These are phyloP conservation scores for Alternaria hordeiaustralica DNA, from an alignment of 2,329 filamentous ascomycete genomes.

Conservation along the genomic window DNA sequence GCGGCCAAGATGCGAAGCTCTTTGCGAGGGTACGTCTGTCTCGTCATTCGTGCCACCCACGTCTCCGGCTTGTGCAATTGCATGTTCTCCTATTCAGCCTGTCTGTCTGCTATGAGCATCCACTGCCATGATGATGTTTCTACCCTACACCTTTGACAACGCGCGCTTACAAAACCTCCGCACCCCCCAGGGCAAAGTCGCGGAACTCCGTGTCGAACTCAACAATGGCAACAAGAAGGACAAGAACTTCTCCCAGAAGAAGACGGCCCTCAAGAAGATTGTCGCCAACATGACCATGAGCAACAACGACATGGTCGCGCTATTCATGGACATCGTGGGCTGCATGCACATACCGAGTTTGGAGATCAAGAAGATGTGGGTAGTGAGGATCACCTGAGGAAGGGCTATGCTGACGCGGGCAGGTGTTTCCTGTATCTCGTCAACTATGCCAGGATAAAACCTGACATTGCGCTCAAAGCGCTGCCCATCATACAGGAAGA, in stretches of 20 bases:
- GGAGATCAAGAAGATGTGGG: conserved; percentile 99
- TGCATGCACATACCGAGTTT: conserved; percentile 95
- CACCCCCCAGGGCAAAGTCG: conserved; percentile 89
- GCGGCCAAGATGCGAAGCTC: conserved; percentile 96
- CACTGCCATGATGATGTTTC: conserved; percentile 46
- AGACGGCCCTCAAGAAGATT: conserved; percentile 98
- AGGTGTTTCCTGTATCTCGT: conserved; percentile 98
- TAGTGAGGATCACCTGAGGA: conserved; percentile 6
- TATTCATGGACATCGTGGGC: conserved; percentile 92
- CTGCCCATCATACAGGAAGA: conserved; percentile 89
- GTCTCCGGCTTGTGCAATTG: conserved; percentile 8
- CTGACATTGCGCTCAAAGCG: conserved; percentile 91
- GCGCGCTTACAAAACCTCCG: conserved; percentile 59
- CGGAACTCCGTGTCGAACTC: conserved; percentile 92
- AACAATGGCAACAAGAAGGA: conserved; percentile 96
- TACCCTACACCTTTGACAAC: conserved; percentile 45
- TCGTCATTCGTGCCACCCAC: conserved; percentile 23
- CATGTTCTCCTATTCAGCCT: conserved; percentile 9
- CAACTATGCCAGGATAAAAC: conserved; percentile 94
- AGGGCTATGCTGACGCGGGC: conserved; percentile 38
- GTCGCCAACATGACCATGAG: conserved; percentile 99
- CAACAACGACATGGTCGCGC: conserved; percentile 98
- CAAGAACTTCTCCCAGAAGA: conserved; percentile 93
- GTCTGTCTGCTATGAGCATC: background rate
- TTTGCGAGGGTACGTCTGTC: conserved; percentile 84